phyloP scores from a whole-genome alignment of 2,329 filamentous ascomycete species.

The Neofusicoccum laricinum region DNA sequence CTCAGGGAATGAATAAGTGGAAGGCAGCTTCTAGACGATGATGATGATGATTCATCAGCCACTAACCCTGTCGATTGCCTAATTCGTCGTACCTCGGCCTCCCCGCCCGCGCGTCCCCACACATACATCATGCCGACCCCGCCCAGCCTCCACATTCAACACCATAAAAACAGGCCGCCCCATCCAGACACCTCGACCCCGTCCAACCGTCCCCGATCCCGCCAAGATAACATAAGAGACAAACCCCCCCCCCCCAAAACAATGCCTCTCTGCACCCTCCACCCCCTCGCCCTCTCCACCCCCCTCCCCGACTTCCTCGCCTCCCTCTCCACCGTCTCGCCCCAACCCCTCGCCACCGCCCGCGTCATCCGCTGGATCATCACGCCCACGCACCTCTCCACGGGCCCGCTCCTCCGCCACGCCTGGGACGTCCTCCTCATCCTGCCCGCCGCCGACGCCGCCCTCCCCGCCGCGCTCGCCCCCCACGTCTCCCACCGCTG shows the following conservation, averaged over 20 bases:
- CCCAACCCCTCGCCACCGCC: constrained; percentile 43
- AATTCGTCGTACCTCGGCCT: neutral
- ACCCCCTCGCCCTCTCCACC: constrained; percentile 44
- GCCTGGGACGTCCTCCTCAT: constrained; percentile 51
- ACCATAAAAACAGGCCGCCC: neutral
- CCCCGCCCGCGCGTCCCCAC: neutral
- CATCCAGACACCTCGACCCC: too few relatives aligned
- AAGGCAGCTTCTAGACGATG: too few relatives aligned
- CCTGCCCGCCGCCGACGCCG: constrained; percentile 29
- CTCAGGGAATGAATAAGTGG: too few relatives aligned
- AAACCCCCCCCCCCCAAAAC: neutral
- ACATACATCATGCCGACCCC: neutral
- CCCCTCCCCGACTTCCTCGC: constrained; percentile 40
- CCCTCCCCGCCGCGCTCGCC: constrained; percentile 18
- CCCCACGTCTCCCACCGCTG: constrained; percentile 21
- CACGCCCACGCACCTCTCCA: constrained; percentile 43
- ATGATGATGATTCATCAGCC: too few relatives aligned
- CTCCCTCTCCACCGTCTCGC: constrained; percentile 31
- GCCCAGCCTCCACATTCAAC: neutral
- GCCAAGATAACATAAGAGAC: neutral
- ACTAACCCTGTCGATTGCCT: neutral
- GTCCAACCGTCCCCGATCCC: too few relatives aligned
- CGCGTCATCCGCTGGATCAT: constrained; percentile 51
- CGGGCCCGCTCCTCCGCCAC: constrained; percentile 36
- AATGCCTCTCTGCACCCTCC: constrained; percentile 51